phyloP scores from a whole-genome alignment of 306 rosid genomes.

The Parietaria judaica region DNA sequence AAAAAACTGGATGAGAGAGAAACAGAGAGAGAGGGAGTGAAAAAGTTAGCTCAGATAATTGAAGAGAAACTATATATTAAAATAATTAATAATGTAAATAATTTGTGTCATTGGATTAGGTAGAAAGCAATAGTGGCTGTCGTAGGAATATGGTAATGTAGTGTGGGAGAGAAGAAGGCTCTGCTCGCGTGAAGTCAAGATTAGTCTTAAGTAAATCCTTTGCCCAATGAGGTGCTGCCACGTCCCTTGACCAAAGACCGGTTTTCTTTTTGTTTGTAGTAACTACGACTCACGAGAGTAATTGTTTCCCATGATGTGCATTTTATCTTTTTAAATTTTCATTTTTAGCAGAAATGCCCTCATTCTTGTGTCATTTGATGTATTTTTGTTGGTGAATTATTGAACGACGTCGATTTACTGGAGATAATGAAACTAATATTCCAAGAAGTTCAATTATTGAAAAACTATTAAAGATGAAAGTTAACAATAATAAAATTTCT shows the following conservation, averaged over 20 bases:
- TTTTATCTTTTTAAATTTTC: too few species aligned
- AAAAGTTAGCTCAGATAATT: background rate
- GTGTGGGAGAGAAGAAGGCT: constrained; percentile 20
- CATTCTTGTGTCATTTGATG: too few species aligned
- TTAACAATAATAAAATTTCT: too few species aligned
- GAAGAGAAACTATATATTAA: background rate
- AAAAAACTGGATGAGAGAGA: background rate
- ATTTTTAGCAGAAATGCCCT: too few species aligned
- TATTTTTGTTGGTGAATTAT: too few species aligned
- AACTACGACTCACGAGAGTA: too few species aligned
- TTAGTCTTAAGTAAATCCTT: constrained; percentile 18
- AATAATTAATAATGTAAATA: background rate
- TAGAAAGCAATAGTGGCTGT: constrained; percentile 43
- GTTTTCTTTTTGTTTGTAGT: background rate
- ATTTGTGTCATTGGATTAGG: constrained; percentile 47
- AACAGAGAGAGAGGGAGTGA: background rate
- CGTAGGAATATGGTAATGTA: constrained; percentile 20
- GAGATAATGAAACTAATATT: too few species aligned
- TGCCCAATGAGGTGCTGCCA: constrained; percentile 23
- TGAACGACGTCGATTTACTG: too few species aligned
- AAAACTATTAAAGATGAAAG: too few species aligned
- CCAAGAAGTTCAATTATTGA: too few species aligned
- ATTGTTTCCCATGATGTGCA: too few species aligned
- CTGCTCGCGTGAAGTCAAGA: constrained; percentile 38
- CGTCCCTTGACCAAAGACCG: constrained; percentile 10